phyloP scores from a whole-genome alignment of 805 yeast genomes.

The Wickerhamiella azyma region DNA sequence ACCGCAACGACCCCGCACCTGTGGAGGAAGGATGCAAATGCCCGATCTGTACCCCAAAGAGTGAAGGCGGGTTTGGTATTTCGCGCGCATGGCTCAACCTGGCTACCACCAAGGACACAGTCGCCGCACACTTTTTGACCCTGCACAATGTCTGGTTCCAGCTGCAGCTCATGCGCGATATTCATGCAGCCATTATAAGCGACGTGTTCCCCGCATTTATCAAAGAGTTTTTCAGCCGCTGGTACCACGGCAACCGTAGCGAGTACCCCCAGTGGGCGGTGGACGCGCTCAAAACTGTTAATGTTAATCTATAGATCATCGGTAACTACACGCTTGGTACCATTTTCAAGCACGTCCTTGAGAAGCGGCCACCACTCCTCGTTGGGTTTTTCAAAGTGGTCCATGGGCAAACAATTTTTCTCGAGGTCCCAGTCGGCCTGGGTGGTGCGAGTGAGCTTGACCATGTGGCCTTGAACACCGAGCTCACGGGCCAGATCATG shows the following conservation, averaged over 20 bases:
- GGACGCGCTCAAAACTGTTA: constrained; percentile 28
- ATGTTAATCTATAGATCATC: constrained; percentile 20
- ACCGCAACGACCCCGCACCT: constrained; percentile 26
- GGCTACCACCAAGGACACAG: constrained; percentile 30
- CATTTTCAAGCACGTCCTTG: constrained; percentile 30
- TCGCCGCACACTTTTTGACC: constrained; percentile 32
- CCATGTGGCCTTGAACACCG: constrained; percentile 80
- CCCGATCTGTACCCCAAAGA: constrained; percentile 27
- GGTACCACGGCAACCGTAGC: constrained; percentile 23
- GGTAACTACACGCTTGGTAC: constrained; percentile 11
- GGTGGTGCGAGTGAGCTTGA: constrained; percentile 50
- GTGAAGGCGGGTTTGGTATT: constrained; percentile 26
- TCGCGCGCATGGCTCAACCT: constrained; percentile 29
- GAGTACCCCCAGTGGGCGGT: constrained; percentile 32
- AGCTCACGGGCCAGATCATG: constrained; percentile 80
- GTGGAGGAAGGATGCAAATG: constrained; percentile 31
- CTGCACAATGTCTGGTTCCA: constrained; percentile 33
- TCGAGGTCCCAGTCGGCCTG: constrained; percentile 81
- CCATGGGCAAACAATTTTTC: constrained; percentile 48
- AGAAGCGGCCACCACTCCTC: constrained; percentile 40
- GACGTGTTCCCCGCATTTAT: constrained; percentile 29
- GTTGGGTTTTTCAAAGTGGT: constrained; percentile 45
- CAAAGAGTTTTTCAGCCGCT: constrained; percentile 24
- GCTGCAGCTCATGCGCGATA: constrained; percentile 30
- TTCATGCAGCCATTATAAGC: constrained; percentile 28